Base-by-base conservation (phyloP, 768 basidiomycete species). In the Boletales sp. region DNA sequence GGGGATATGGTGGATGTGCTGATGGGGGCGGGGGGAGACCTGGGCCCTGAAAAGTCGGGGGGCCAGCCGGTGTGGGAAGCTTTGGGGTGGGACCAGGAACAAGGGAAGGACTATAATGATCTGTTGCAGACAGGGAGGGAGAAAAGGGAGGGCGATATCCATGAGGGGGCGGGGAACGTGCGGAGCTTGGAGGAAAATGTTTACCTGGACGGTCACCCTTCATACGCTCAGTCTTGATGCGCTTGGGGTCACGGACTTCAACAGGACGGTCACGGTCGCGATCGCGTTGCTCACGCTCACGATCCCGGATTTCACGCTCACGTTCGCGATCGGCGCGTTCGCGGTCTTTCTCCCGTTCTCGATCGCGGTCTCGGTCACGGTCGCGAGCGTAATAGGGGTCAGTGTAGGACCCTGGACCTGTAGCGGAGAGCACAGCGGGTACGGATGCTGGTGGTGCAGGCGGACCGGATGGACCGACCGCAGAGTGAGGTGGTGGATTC, bases 241-340 rank as follows among this genome's bases (percentile, higher is more conserved):
- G 74, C 65, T 85, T 86, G 14, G 78, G 69, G 53, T 86, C 84
- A 37, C 83, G 64, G 44, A 66, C 67, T 53, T 77, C 74, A 50
- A 73, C 72, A 6, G 74, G 67, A 13, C 75, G 68, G n/a, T 77
- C 77, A 21, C 78, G 66, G 1, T 77, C 77, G 41, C 74, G 66
- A 45, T 78, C 76, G 42, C 72, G 65, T 48, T 69, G 62, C 36
- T 71, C 67, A 36, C 73, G 65, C 25, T 65, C 64, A 51, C 64
- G 64, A 48, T 63, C 62, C 32, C 73, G 62, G 40, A 65, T 57
- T 33, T 77, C 77, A 15, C 69, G 58, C 47, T 68, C 68, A 25
- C 71, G 64, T 31, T 77, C 73, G 17, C 66, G 68, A 49, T 65
- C 66, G 9, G 50, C 67, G 49, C 70, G 64, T 33, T 73, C 71